phyloP scores from a whole-genome alignment of 352 stramenopile species.

The Thalassiosira pacifica region DNA sequence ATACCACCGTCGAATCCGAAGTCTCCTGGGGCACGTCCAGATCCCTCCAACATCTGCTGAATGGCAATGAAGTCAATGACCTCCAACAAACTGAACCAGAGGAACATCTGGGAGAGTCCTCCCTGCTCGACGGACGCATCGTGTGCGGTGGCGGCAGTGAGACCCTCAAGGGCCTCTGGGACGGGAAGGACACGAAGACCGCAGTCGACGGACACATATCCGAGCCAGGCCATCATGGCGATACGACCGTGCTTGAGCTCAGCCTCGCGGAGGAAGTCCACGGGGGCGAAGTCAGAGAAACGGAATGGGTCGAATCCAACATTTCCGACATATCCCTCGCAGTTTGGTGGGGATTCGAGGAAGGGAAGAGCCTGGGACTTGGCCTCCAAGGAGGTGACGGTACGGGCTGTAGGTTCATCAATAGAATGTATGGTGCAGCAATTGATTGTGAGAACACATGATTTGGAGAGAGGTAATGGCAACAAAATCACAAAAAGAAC shows the following conservation, averaged over 20 bases:
- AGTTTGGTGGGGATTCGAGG: conserved; percentile 76
- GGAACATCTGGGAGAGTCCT: conserved; percentile 84
- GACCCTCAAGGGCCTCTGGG: conserved; percentile 79
- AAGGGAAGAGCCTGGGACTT: conserved; percentile 83
- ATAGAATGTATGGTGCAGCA: neutral
- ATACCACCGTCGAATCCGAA: conserved; percentile 85
- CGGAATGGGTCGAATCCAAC: conserved; percentile 87
- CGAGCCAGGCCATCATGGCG: conserved; percentile 83
- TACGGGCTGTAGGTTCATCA: conserved; percentile 29
- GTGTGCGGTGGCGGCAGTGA: conserved; percentile 83
- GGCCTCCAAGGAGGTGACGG: conserved; percentile 40
- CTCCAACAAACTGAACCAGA: conserved; percentile 83
- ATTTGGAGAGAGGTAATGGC: neutral
- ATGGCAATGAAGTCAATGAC: conserved; percentile 73
- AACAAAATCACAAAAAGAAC: neutral
- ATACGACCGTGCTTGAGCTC: conserved; percentile 88
- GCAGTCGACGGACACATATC: conserved; percentile 85
- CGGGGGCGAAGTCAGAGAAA: conserved; percentile 85
- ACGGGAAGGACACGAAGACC: conserved; percentile 78
- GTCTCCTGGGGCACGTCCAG: conserved; percentile 82
- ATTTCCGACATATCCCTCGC: conserved; percentile 86
- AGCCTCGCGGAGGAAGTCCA: conserved; percentile 87
- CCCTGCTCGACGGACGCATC: conserved; percentile 84
- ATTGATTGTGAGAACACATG: neutral
- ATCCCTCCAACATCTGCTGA: conserved; percentile 84